Base-by-base conservation (phyloP, 2,329 filamentous ascomycete genomes). In the Didymellaceae sp. region DNA sequence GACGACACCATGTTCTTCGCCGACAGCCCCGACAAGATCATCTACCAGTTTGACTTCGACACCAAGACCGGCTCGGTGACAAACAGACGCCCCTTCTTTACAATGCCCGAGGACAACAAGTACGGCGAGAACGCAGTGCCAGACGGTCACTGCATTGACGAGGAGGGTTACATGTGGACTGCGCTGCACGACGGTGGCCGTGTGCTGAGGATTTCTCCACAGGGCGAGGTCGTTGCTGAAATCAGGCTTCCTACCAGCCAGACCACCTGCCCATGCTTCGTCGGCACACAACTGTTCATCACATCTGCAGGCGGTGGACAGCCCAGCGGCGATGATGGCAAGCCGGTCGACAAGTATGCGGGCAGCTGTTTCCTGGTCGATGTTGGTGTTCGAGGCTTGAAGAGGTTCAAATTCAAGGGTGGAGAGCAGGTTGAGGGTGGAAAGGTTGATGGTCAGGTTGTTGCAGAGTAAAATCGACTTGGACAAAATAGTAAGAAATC, bases 161-260 rank as follows among this genome's bases (percentile, higher is more conserved):
- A 81, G 33, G 85, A 95, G 45, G 91, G 91, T n/a, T 87, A 88
- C 75, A 80, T 96, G 65, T 97, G 93, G 92, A 86, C 89, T 54
- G 89, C 90, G 6, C 80, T 94, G n/a, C 94, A 90, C 68, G 91
- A 91, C 45, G 89, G 88, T 55, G 79, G 83, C 52, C 83, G 85
- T 53, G 89, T 96, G 18, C 76, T 96, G 58, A 85, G 88, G 70
- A 87, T 96, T 65, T 84, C 82, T 38, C 83, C 86, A 4, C 73
- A 81, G 41, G 91, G 90, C 2, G 77, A 86, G 63, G 74, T 96
- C 22, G 78, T 92, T 5, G 91, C 89, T 6, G 83, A 91, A 75
- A 80, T 97, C 57, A 80, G 77, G 46, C 77, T 95, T 58, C 91
- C 91, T 4, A 95, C 91, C 10, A 81, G 81, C 54, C 89, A 90